A percentile compares a stretch with the other conserved stretches of the same genome.
Conservation (phyloP, 2,329 filamentous ascomycete species). For the Leptographium procerum region DNA sequence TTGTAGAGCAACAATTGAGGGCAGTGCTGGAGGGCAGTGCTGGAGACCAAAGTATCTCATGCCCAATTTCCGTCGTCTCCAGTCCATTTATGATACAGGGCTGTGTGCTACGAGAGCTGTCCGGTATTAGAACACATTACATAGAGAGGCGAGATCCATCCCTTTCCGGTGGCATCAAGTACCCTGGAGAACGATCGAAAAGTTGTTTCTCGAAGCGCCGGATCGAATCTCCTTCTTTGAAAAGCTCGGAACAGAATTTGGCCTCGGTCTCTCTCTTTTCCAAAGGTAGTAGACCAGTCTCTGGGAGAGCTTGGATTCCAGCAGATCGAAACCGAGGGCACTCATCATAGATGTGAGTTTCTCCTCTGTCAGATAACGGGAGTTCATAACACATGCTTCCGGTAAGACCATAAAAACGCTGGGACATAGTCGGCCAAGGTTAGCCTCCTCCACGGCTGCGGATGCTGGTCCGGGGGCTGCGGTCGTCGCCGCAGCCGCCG, state of each 20-base stretch:
- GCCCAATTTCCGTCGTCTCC: background rate
- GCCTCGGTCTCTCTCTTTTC: constrained; percentile 31
- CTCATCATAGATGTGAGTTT: constrained; percentile 63
- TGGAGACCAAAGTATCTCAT: too few relatives aligned
- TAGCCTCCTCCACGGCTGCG: constrained; percentile 5
- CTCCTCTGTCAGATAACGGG: constrained; percentile 70
- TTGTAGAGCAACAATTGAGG: background rate
- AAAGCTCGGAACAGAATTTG: constrained; percentile 28
- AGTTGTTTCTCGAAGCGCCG: constrained; percentile 76
- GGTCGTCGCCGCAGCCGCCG: background rate
- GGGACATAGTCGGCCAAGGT: constrained; percentile 37
- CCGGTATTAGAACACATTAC: background rate
- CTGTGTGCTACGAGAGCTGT: background rate
- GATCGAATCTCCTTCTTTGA: constrained; percentile 68
- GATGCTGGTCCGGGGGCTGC: background rate
- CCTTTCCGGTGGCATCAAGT: background rate
- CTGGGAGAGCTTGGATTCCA: constrained; percentile 59
- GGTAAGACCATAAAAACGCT: constrained; percentile 83
- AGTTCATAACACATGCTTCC: constrained; percentile 78
- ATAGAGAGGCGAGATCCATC: background rate
- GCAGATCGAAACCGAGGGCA: constrained; percentile 58
- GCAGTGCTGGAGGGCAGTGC: background rate
- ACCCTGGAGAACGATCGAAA: constrained; percentile 58
- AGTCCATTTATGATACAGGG: background rate
- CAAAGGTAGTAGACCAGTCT: constrained; percentile 91